Conservation (phyloP, 2,329 filamentous ascomycete genomes). For the Aplosporella prunicola region DNA sequence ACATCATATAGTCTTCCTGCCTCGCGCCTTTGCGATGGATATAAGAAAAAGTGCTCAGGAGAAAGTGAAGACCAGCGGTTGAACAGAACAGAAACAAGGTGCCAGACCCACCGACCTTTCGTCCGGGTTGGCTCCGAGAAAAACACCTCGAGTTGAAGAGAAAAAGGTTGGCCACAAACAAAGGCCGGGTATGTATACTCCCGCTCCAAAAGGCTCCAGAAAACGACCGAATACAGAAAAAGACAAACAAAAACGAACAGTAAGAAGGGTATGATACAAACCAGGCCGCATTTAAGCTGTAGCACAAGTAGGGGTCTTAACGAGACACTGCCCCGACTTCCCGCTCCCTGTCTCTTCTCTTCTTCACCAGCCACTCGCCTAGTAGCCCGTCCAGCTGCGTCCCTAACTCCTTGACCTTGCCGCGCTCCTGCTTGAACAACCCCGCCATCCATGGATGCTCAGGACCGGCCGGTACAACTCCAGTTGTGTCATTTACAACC, state of each 20-base stretch:
- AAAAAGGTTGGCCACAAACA: not conserved
- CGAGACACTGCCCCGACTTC: not conserved
- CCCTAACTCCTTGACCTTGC: slow-evolving; percentile 76
- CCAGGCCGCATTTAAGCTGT: too few species aligned
- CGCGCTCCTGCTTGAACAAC: slow-evolving; percentile 80
- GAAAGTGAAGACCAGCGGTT: too few species aligned
- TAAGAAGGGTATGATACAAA: not conserved
- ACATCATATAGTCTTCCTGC: not conserved
- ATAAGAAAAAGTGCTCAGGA: not conserved
- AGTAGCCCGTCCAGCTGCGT: slow-evolving; percentile 83
- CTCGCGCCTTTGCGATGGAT: not conserved
- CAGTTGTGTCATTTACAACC: slow-evolving; percentile 86
- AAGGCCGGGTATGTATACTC: not conserved
- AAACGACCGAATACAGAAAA: not conserved
- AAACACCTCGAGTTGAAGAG: not conserved
- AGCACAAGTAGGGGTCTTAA: not conserved
- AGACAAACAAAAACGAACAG: not conserved
- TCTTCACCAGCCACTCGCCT: slow-evolving; percentile 60
- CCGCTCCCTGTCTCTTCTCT: slow-evolving; percentile 19
- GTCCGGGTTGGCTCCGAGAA: too few species aligned
- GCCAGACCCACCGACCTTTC: too few species aligned
- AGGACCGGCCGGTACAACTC: slow-evolving; percentile 66
- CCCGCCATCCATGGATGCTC: slow-evolving; percentile 77
- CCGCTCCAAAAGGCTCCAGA: not conserved
- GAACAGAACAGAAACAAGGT: too few species aligned